These are phyloP conservation scores for Coprinopsis cinerea DNA, from an alignment of 768 basidiomycete genomes.

Conservation along the genomic window DNA sequence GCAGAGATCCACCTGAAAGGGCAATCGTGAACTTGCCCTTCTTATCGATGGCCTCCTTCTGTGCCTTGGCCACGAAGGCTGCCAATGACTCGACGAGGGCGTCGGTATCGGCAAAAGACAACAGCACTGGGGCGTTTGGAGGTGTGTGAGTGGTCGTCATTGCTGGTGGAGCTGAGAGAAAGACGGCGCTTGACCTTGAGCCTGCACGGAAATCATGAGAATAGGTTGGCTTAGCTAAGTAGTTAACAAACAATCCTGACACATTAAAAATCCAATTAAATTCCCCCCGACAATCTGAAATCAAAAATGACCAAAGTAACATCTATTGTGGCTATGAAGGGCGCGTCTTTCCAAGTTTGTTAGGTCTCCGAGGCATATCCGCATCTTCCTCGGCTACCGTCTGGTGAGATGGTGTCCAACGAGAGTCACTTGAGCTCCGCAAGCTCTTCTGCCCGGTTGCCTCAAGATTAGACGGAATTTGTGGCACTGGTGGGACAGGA, in stretches of 20 bases:
- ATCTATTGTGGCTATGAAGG: background rate
- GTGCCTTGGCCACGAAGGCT: slow-evolving; percentile 76
- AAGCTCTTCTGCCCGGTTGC: background rate
- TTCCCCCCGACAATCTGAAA: too few species aligned
- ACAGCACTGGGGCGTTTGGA: slow-evolving; percentile 64
- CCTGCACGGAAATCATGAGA: too few species aligned
- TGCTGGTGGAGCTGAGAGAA: background rate
- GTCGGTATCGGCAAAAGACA: slow-evolving; percentile 55
- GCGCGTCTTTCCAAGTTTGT: background rate
- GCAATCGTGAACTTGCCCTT: slow-evolving; percentile 90
- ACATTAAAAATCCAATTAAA: too few species aligned
- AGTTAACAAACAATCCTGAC: too few species aligned
- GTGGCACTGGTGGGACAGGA: background rate
- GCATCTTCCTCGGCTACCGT: background rate
- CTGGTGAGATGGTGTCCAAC: slow-evolving; percentile 1
- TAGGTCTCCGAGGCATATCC: background rate
- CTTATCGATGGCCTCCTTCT: slow-evolving; percentile 84
- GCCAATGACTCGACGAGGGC: slow-evolving; percentile 66
- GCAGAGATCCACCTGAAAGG: slow-evolving; percentile 89
- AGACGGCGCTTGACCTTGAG: too few species aligned
- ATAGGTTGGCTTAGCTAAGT: background rate
- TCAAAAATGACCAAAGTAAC: background rate
- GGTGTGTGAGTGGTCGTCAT: slow-evolving; percentile 34
- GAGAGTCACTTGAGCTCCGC: background rate
- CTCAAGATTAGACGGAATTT: background rate